Percentiles rank a stretch among this genome's conserved stretches.
Evolutionary conservation across 257 asterid genomes (phyloP).

Genomic region (Capsicum rhomboideum): DNA sequence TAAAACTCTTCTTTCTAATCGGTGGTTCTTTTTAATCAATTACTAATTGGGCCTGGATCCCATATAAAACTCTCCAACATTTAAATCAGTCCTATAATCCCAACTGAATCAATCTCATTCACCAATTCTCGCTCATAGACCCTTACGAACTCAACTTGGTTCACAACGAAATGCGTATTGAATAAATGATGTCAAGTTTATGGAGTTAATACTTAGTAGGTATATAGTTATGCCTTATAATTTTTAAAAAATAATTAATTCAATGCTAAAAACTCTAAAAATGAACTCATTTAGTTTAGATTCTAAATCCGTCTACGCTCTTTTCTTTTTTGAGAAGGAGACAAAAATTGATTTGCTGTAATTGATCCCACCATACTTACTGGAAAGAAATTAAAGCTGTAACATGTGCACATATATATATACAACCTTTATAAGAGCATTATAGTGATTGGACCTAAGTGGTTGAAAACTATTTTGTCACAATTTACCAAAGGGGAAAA

Average conservation of each 20-base stretch:
- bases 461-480: constrained; percentile 19
- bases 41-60: too few species aligned
- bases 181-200: too few species aligned
- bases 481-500: background rate
- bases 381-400: background rate
- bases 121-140: too few species aligned
- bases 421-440: constrained; percentile 1
- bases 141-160: too few species aligned
- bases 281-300: background rate
- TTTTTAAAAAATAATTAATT: background rate
- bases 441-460: constrained; percentile 19
- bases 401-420: background rate
- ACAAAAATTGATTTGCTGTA: constrained; percentile 3
- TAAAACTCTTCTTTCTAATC: too few species aligned
- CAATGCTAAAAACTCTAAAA: background rate
- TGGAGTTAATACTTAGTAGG: too few species aligned
- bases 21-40: too few species aligned
- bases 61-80: too few species aligned
- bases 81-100: too few species aligned
- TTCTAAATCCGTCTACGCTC: background rate
- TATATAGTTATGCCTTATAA: too few species aligned
- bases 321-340: background rate
- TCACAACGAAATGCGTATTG: too few species aligned
- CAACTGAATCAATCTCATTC: too few species aligned
- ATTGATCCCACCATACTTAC: background rate